A percentile compares a stretch with the other conserved stretches of the same genome.
phyloP scores from a whole-genome alignment of 805 yeast genomes.

The Myxozyma neotropica region DNA sequence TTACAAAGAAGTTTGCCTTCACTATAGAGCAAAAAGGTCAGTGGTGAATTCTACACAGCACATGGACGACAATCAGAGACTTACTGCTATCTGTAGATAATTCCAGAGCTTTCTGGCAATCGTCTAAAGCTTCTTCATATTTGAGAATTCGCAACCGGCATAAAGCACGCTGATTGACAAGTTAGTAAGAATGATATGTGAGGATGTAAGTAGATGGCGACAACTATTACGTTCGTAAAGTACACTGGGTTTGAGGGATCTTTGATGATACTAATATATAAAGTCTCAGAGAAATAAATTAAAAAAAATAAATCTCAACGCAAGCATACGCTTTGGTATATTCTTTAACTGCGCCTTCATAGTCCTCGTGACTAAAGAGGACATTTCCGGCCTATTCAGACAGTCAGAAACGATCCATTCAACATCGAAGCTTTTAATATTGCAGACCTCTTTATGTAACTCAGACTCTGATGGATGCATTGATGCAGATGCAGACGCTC shows the following conservation, averaged over 20 bases:
- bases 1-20: constrained; percentile 37
- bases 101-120: constrained; percentile 38
- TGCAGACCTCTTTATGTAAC: constrained; percentile 4
- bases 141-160: constrained; percentile 34
- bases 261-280: constrained; percentile 30
- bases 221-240: constrained; percentile 37
- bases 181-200: neutral
- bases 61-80: neutral
- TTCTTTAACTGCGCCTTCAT: constrained; percentile 37
- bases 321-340: constrained; percentile 40
- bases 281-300: neutral
- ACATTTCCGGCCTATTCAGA: constrained; percentile 35
- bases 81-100: constrained; percentile 34
- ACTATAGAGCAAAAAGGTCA: constrained; percentile 29
- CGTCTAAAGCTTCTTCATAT: constrained; percentile 37
- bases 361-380: constrained; percentile 37
- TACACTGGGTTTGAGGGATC: constrained; percentile 37
- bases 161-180: constrained; percentile 35
- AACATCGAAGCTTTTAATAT: neutral
- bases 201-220: neutral
- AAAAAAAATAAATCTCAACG: neutral
- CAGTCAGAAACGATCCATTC: neutral
- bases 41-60: neutral
- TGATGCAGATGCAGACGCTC: neutral
- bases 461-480: constrained; percentile 16